Conservation (phyloP, 2,329 filamentous ascomycete genomes). For the Didymella segeticola region DNA sequence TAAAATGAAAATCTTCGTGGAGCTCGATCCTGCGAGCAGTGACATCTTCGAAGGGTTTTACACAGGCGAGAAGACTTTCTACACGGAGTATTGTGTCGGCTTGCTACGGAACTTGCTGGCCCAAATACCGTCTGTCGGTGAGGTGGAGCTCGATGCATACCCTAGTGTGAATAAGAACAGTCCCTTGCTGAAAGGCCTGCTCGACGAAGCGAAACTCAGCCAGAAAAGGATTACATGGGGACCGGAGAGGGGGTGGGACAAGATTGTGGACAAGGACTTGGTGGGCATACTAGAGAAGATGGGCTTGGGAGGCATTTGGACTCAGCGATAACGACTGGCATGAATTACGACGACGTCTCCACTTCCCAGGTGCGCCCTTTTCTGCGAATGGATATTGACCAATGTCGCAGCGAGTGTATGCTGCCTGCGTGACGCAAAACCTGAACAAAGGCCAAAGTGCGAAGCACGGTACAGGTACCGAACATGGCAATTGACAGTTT, state of each 20-base stretch:
- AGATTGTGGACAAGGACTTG: constrained; percentile 40
- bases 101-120: constrained; percentile 65
- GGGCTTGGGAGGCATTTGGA: constrained; percentile 23
- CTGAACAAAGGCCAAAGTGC: too few relatives aligned
- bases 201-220: constrained; percentile 59
- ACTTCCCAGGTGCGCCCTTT: neutral
- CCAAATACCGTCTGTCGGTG: constrained; percentile 62
- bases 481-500: too few relatives aligned
- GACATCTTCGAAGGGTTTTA: constrained; percentile 72
- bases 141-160: constrained; percentile 74
- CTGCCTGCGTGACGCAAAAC: neutral
- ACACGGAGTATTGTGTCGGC: constrained; percentile 68
- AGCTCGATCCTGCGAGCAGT: constrained; percentile 72
- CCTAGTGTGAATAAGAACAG: constrained; percentile 69
- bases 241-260: constrained; percentile 68
- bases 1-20: constrained; percentile 70
- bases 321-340: constrained; percentile 1
- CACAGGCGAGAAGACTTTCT: constrained; percentile 67
- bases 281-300: constrained; percentile 36
- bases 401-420: neutral
- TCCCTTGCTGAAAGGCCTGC: constrained; percentile 68
- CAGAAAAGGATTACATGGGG: constrained; percentile 70
- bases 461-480: too few relatives aligned
- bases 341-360: neutral
- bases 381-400: neutral